Percentiles rank a stretch among this genome's conserved stretches.
Conservation (phyloP, 2,329 filamentous ascomycete genomes). For the Fusarium nisikadoi region DNA sequence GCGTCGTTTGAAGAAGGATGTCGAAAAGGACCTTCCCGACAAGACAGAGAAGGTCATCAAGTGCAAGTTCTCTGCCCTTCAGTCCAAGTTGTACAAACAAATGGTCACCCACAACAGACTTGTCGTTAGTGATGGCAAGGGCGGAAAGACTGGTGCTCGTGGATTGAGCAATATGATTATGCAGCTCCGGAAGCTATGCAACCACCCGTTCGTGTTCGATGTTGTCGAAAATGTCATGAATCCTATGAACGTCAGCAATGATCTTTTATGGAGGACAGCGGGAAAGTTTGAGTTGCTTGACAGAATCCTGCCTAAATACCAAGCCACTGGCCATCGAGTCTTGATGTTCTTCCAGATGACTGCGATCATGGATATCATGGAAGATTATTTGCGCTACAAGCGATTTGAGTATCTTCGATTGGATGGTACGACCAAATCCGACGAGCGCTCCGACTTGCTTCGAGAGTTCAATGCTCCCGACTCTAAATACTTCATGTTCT, state of each 20-base stretch:
- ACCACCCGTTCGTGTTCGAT: slow-evolving; percentile 98
- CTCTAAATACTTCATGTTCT: slow-evolving; percentile 96
- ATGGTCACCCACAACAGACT: slow-evolving; percentile 96
- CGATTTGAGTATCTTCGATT: slow-evolving; percentile 89
- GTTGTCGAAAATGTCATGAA: slow-evolving; percentile 99
- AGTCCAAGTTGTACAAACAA: slow-evolving; percentile 95
- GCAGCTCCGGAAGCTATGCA: slow-evolving; percentile 98
- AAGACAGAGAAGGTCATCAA: slow-evolving; percentile 99
- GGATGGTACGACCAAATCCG: slow-evolving; percentile 96
- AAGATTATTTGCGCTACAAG: slow-evolving; percentile 90
- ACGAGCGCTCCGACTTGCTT: slow-evolving; percentile 92
- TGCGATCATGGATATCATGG: slow-evolving; percentile 99
- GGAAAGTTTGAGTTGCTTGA: slow-evolving; percentile 98
- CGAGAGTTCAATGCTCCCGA: slow-evolving; percentile 88
- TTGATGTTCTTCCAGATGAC: slow-evolving; percentile 99
- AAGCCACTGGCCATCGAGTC: slow-evolving; percentile 89
- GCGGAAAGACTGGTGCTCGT: slow-evolving; percentile 91
- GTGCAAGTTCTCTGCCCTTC: slow-evolving; percentile 95
- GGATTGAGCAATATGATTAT: slow-evolving; percentile 99
- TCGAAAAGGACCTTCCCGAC: slow-evolving; percentile 98
- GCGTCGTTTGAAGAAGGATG: slow-evolving; percentile 98
- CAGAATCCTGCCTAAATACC: slow-evolving; percentile 91
- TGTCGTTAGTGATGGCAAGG: slow-evolving; percentile 93
- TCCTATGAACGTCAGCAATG: slow-evolving; percentile 86
- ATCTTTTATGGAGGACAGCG: slow-evolving; percentile 92